phyloP scores from a whole-genome alignment of 2,329 filamentous ascomycete species.

The Penicillium capsulatum region DNA sequence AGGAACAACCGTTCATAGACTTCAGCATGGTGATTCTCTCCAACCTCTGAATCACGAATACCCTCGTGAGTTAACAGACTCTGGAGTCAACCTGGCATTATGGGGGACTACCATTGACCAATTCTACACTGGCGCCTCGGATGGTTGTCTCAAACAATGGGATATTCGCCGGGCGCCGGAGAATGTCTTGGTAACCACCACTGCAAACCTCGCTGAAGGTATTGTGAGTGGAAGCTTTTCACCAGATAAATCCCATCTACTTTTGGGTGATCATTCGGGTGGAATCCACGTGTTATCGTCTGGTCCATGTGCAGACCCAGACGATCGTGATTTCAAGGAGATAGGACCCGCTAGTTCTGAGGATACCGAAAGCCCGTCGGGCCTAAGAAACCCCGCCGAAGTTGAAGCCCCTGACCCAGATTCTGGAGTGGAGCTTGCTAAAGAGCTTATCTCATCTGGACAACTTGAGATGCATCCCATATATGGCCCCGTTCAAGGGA shows the following conservation, averaged over 20 bases:
- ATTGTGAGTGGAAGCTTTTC: slow-evolving; percentile 58
- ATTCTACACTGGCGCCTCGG: slow-evolving; percentile 58
- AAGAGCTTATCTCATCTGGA: slow-evolving; percentile 29
- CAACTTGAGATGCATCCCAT: slow-evolving; percentile 34
- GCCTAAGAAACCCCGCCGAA: too few relatives aligned
- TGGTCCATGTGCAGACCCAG: slow-evolving; percentile 24
- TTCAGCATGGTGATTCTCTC: slow-evolving; percentile 51
- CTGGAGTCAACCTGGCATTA: slow-evolving; percentile 55
- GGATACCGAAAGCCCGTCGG: not conserved
- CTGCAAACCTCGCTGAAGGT: slow-evolving; percentile 48
- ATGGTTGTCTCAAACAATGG: slow-evolving; percentile 59
- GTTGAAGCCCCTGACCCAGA: slow-evolving; percentile 10
- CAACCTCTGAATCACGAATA: slow-evolving; percentile 42
- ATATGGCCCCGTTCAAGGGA: slow-evolving; percentile 41
- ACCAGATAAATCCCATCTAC: slow-evolving; percentile 51
- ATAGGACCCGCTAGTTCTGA: not conserved
- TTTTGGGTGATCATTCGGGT: slow-evolving; percentile 56
- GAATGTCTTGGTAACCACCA: slow-evolving; percentile 51
- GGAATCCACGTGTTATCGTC: slow-evolving; percentile 51
- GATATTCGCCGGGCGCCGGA: slow-evolving; percentile 51
- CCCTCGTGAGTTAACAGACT: slow-evolving; percentile 50
- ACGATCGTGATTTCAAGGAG: not conserved
- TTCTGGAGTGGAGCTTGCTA: slow-evolving; percentile 25
- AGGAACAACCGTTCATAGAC: slow-evolving; percentile 44
- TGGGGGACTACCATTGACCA: slow-evolving; percentile 53